These are phyloP conservation scores for Mycogone perniciosa DNA, from an alignment of 2,329 filamentous ascomycete genomes.

Conservation along the genomic window DNA sequence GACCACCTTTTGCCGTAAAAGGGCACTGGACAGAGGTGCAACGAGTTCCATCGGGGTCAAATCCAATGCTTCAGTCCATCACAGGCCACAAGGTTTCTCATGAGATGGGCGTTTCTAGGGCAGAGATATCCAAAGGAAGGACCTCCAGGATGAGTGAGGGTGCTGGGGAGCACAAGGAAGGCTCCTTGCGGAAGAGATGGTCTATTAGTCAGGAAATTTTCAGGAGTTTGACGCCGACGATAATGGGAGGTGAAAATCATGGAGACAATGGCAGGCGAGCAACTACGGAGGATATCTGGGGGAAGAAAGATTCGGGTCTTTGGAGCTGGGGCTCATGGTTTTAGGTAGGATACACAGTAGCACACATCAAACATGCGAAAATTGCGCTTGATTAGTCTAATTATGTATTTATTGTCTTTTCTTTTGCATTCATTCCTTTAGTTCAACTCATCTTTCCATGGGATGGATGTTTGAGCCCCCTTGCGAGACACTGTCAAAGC, in stretches of 20 bases:
- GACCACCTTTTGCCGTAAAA: not conserved
- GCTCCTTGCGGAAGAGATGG: constrained; percentile 18
- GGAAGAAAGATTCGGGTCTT: constrained; percentile 22
- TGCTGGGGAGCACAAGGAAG: not conserved
- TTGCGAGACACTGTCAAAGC: constrained; percentile 37
- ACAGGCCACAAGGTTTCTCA: not conserved
- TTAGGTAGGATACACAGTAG: not conserved
- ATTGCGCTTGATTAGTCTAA: not conserved
- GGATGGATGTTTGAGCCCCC: constrained; percentile 39
- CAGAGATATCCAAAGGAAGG: not conserved
- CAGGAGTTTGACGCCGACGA: not conserved
- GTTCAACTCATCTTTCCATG: constrained; percentile 37
- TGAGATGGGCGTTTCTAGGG: not conserved
- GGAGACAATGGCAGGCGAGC: not conserved
- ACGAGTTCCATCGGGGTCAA: not conserved
- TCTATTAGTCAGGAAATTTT: constrained; percentile 3
- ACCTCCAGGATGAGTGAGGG: not conserved
- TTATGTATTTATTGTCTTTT: constrained; percentile 16
- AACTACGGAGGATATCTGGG: constrained; percentile 10
- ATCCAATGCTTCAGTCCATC: not conserved
- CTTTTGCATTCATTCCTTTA: constrained; percentile 17
- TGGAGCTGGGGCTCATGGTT: constrained; percentile 20
- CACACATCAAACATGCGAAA: not conserved
- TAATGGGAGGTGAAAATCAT: not conserved
- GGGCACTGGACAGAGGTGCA: not conserved